Evolutionary conservation across 139 green algal genomes (phyloP).

Genomic region (Tetradesmus lagerheimii): DNA sequence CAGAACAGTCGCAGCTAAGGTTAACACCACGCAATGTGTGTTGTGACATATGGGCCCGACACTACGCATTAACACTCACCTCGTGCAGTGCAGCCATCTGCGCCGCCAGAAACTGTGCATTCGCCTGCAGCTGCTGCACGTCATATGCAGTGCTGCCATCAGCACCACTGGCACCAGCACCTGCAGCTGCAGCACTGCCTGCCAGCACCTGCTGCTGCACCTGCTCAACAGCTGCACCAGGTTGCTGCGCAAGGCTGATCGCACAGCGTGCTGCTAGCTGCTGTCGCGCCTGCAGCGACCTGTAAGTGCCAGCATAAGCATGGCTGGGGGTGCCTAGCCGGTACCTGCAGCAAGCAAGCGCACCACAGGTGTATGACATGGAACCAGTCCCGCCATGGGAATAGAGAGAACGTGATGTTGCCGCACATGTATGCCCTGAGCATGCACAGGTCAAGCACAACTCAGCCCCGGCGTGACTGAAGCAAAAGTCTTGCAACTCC

Average conservation of each 20-base stretch:
- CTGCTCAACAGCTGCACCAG: constrained; percentile 9
- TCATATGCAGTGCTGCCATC: neutral
- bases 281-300: neutral
- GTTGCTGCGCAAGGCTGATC: neutral
- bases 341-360: constrained; percentile 28
- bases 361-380: neutral
- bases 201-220: constrained; percentile 32
- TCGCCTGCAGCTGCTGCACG: neutral
- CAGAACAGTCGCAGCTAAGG: no score
- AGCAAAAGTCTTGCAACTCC: no score
- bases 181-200: neutral
- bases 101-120: constrained; percentile 16
- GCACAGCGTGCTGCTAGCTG: constrained; percentile 14
- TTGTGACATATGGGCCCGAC: neutral
- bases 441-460: neutral
- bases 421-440: neutral
- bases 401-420: no score
- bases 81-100: constrained; percentile 24
- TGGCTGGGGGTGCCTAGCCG: neutral
- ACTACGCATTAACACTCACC: neutral
- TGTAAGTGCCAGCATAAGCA: neutral
- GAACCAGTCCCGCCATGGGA: no score
- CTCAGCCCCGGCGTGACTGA: neutral
- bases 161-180: neutral
- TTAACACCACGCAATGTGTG: neutral